phyloP scores from a whole-genome alignment of 2,329 filamentous ascomycete species.

The Neurospora sp. region DNA sequence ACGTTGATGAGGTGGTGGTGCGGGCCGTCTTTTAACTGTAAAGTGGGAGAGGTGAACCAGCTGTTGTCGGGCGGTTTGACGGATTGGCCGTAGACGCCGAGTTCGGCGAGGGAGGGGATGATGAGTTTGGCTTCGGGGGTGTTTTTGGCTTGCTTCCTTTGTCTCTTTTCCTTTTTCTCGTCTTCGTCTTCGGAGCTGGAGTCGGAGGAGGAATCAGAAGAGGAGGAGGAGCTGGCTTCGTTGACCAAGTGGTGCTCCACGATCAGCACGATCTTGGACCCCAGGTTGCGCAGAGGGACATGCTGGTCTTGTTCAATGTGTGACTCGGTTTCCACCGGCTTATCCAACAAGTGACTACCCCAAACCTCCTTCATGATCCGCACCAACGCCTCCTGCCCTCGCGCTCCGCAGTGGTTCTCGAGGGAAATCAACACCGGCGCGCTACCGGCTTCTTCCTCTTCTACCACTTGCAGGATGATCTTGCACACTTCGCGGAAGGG shows the following conservation, averaged over 20 bases:
- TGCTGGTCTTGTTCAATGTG: conserved; percentile 46
- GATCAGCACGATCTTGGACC: conserved; percentile 50
- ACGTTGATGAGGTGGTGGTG: conserved; percentile 62
- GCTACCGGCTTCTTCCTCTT: conserved; percentile 42
- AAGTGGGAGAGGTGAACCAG: conserved; percentile 46
- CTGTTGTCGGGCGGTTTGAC: conserved; percentile 58
- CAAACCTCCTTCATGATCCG: conserved; percentile 57
- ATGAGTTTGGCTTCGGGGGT: conserved; percentile 48
- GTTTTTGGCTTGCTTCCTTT: conserved; percentile 34
- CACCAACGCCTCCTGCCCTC: conserved; percentile 52
- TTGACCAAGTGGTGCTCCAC: conserved; percentile 55
- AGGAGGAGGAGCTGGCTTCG: conserved; percentile 32
- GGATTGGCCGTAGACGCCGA: conserved; percentile 61
- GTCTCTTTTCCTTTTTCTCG: conserved; percentile 29
- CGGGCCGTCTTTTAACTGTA: conserved; percentile 42
- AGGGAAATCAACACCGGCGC: conserved; percentile 56
- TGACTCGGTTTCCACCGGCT: conserved; percentile 46
- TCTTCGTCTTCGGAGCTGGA: conserved; percentile 13
- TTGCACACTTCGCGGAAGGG: conserved; percentile 56
- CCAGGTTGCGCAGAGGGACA: conserved; percentile 49
- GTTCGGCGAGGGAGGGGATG: conserved; percentile 53
- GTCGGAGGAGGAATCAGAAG: conserved; percentile 15
- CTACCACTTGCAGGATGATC: conserved; percentile 52
- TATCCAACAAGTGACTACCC: conserved; percentile 49
- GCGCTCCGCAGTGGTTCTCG: conserved; percentile 54